These are phyloP conservation scores for Amylocarpus encephaloides DNA, from an alignment of 2,329 filamentous ascomycete species.

Conservation along the genomic window DNA sequence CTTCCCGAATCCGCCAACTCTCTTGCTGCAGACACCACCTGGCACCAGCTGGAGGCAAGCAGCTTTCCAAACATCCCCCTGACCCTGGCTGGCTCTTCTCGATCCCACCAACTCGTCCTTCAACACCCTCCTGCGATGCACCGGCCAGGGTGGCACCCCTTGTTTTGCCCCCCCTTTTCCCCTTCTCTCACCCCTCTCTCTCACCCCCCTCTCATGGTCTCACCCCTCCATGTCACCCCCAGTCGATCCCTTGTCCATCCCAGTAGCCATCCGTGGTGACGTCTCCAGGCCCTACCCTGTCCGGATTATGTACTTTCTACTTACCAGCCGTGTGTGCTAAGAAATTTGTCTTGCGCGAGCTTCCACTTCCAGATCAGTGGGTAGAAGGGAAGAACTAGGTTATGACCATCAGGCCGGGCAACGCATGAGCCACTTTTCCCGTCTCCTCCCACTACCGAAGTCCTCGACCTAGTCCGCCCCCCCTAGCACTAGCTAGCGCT, in stretches of 20 bases:
- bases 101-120: constrained; percentile 14
- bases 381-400: constrained; percentile 25
- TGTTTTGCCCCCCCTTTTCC: constrained; percentile 1
- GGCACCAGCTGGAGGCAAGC: constrained; percentile 1
- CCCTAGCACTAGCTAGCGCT: constrained; percentile 8
- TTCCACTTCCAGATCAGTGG: constrained; percentile 31
- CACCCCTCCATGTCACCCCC: background rate
- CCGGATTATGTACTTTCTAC: constrained; percentile 1
- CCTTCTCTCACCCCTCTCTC: background rate
- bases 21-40: background rate
- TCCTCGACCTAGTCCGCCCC: constrained; percentile 11
- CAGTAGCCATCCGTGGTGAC: constrained; percentile 13
- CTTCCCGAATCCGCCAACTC: background rate
- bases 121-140: constrained; percentile 10
- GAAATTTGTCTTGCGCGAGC: constrained; percentile 22
- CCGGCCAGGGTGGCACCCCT: background rate
- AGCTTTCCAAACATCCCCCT: constrained; percentile 19
- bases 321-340: constrained; percentile 18
- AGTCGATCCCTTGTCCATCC: constrained; percentile 3
- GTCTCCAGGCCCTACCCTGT: constrained; percentile 4
- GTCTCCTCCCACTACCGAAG: constrained; percentile 22
- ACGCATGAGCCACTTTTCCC: constrained; percentile 29
- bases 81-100: constrained; percentile 12
- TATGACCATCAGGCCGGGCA: constrained; percentile 23
- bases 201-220: background rate